Evolutionary conservation across 257 asterid species (phyloP).

Genomic region (Solanum infundibuliforme): DNA sequence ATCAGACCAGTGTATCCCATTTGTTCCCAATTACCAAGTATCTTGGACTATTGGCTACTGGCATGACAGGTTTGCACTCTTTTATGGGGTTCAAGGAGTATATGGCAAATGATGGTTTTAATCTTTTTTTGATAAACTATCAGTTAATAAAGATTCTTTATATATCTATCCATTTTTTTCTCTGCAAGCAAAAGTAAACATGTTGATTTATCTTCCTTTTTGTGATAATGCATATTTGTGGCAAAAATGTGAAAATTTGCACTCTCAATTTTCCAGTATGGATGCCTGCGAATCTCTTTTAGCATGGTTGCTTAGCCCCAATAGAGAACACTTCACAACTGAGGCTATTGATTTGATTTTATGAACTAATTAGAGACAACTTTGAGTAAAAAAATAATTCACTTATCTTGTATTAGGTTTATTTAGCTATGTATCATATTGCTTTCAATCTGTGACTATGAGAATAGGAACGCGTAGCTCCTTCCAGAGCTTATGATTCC

Average conservation of each 20-base stretch:
- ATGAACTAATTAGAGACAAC: background rate
- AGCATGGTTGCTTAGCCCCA: background rate
- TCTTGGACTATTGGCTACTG: constrained; percentile 89
- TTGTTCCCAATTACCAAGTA: constrained; percentile 73
- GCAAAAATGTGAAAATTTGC: background rate
- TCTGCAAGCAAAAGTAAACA: background rate
- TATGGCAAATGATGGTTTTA: background rate
- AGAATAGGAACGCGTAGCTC: background rate
- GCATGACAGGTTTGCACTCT: constrained; percentile 64
- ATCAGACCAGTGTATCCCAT: constrained; percentile 90
- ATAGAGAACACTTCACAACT: background rate
- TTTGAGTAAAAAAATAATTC: background rate
- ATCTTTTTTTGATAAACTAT: background rate
- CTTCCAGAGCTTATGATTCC: background rate
- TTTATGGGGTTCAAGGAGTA: background rate
- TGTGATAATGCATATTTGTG: background rate
- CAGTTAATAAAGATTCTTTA: background rate
- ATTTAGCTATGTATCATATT: background rate
- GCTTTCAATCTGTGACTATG: background rate
- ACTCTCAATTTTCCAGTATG: background rate
- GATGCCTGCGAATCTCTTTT: background rate
- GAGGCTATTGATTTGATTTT: background rate
- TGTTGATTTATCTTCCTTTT: background rate
- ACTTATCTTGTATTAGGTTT: background rate
- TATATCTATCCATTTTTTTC: background rate